These are phyloP conservation scores for Immersiporthe knoxdaviesiana DNA, from an alignment of 2,329 filamentous ascomycete genomes.

Conservation along the genomic window DNA sequence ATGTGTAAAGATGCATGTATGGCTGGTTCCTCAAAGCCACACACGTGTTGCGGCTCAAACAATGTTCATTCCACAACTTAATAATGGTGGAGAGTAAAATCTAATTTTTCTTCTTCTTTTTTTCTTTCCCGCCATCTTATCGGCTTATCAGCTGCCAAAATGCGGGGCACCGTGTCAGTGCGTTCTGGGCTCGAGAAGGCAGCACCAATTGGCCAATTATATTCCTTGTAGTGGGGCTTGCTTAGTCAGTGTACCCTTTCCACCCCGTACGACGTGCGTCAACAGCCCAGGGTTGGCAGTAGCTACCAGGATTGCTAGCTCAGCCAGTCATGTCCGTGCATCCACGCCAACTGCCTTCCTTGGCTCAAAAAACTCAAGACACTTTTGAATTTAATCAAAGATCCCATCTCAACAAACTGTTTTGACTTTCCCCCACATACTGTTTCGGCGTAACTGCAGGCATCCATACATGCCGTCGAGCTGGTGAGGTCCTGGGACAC, in stretches of 20 bases:
- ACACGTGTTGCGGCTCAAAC: not conserved
- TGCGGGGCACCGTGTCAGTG: not conserved
- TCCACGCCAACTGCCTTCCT: slow-evolving; percentile 1
- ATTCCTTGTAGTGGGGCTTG: not conserved
- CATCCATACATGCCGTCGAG: not conserved
- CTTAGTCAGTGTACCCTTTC: not conserved
- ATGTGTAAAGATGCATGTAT: not conserved
- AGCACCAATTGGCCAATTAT: not conserved
- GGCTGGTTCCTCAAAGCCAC: not conserved
- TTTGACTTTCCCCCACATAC: not conserved
- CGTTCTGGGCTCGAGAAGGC: not conserved
- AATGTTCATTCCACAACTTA: not conserved
- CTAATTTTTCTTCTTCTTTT: not conserved
- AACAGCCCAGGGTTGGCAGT: slow-evolving; percentile 12
- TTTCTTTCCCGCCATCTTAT: not conserved
- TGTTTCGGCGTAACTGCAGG: not conserved
- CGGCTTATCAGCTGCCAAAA: not conserved
- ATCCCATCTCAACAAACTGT: not conserved
- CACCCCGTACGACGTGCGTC: not conserved
- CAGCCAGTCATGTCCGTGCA: slow-evolving; percentile 19
- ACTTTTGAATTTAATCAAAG: not conserved
- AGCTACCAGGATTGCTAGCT: slow-evolving; percentile 16
- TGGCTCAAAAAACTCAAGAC: not conserved
- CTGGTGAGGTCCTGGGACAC: not conserved
- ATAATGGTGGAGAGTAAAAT: not conserved